Evolutionary conservation across 2,329 filamentous ascomycete species (phyloP).

Genomic region (Furcasterigmium sp.): DNA sequence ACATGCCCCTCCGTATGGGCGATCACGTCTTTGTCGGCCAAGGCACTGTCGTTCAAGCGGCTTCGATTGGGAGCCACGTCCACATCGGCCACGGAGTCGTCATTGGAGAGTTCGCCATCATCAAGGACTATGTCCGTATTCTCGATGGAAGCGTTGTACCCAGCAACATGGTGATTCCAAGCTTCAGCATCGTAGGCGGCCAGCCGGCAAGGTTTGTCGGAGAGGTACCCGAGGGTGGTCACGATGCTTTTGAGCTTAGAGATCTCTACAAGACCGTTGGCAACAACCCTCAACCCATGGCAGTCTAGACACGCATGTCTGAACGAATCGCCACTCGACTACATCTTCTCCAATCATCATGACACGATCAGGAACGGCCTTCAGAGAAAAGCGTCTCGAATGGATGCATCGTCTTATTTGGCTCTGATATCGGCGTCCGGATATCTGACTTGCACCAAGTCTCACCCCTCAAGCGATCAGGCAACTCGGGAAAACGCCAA

Average conservation of each 20-base stretch:
- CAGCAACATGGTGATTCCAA: conserved; percentile 84
- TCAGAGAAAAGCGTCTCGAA: too few relatives aligned
- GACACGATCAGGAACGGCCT: background rate
- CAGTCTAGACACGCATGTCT: background rate
- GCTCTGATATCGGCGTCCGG: too few relatives aligned
- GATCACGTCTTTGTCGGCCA: conserved; percentile 90
- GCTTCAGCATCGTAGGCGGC: conserved; percentile 86
- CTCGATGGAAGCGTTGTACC: conserved; percentile 81
- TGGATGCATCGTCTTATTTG: too few relatives aligned
- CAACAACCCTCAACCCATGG: conserved; percentile 40
- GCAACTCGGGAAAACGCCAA: background rate
- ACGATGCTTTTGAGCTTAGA: conserved; percentile 59
- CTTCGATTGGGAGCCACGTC: conserved; percentile 78
- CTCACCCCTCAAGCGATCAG: background rate
- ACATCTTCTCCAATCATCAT: too few relatives aligned
- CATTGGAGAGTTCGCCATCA: conserved; percentile 80
- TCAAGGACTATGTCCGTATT: conserved; percentile 90
- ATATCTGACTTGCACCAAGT: too few relatives aligned
- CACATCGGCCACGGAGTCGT: conserved; percentile 74
- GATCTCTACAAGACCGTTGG: conserved; percentile 61
- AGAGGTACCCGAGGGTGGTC: conserved; percentile 69
- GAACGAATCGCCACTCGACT: too few relatives aligned
- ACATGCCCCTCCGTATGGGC: conserved; percentile 87
- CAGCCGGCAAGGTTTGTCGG: conserved; percentile 74
- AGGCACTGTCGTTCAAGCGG: conserved; percentile 72